Evolutionary conservation across 2,329 filamentous ascomycete species (phyloP).

Genomic region (Sporothrix brunneoviolacea): DNA sequence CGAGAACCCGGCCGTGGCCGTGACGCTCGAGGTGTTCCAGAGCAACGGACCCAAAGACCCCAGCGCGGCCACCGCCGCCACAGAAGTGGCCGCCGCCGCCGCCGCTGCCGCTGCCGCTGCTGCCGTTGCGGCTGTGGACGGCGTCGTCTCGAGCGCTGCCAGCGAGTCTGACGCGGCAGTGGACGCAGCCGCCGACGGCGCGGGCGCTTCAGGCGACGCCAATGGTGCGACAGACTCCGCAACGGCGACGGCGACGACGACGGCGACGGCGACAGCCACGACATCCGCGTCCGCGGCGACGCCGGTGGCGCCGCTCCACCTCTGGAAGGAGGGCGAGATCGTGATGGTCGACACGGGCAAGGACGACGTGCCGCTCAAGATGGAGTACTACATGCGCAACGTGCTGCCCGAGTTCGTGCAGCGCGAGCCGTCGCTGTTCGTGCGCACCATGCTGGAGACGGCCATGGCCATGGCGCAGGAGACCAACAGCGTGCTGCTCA

Average conservation of each 20-base stretch:
- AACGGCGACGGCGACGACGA: not conserved
- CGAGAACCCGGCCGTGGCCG: slow-evolving; percentile 26
- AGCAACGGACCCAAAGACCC: slow-evolving; percentile 27
- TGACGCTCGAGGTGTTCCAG: slow-evolving; percentile 39
- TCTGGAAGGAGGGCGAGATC: slow-evolving; percentile 22
- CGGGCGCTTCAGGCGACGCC: too few species aligned
- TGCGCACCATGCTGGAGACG: slow-evolving; percentile 50
- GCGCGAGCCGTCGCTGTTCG: slow-evolving; percentile 53
- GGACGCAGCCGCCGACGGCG: too few species aligned
- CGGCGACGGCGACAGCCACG: not conserved
- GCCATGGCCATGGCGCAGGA: slow-evolving; percentile 39
- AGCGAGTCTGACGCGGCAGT: too few species aligned
- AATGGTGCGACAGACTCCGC: not conserved
- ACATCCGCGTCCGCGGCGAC: slow-evolving; percentile 24
- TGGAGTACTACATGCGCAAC: slow-evolving; percentile 55
- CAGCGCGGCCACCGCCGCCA: slow-evolving; percentile 22
- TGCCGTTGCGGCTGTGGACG: slow-evolving; percentile 2
- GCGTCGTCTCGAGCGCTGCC: not conserved
- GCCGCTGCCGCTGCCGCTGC: slow-evolving; percentile 8
- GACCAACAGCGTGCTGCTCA: slow-evolving; percentile 47
- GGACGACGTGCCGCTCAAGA: slow-evolving; percentile 52
- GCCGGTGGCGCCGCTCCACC: slow-evolving; percentile 23
- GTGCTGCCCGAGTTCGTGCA: slow-evolving; percentile 52
- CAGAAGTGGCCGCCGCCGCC: slow-evolving; percentile 3
- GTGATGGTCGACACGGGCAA: slow-evolving; percentile 56